Conservation (phyloP, 2,329 filamentous ascomycete genomes). For the Fusarium sp. region DNA sequence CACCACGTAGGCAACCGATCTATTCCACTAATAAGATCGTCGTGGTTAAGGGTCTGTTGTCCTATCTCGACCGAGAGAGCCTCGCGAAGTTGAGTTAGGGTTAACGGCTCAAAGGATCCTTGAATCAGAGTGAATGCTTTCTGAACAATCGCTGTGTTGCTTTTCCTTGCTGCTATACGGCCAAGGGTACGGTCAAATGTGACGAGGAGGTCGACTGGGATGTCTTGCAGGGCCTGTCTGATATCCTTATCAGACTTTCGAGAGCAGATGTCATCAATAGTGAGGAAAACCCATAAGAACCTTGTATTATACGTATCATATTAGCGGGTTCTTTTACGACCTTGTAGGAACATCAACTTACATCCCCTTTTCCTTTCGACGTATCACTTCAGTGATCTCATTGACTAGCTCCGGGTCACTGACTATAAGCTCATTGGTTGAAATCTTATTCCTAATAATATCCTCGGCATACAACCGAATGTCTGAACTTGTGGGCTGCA, state of each 20-base stretch:
- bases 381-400: neutral
- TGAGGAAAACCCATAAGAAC: slow-evolving; percentile 30
- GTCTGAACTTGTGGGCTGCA: neutral
- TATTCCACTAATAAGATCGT: slow-evolving; percentile 1
- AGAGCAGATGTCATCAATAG: slow-evolving; percentile 27
- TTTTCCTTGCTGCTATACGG: neutral
- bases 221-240: neutral
- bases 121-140: slow-evolving; percentile 2
- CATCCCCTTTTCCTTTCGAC: neutral
- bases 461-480: neutral
- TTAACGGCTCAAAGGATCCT: neutral
- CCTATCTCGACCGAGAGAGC: slow-evolving; percentile 18
- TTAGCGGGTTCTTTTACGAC: neutral
- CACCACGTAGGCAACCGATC: slow-evolving; percentile 8
- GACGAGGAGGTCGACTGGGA: slow-evolving; percentile 10
- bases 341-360: fast-evolving
- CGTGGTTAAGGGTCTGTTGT: neutral
- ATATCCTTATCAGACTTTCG: slow-evolving; percentile 18
- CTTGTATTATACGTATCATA: neutral
- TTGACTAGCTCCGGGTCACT: neutral
- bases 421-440: neutral
- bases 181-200: slow-evolving; percentile 20
- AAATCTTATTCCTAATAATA: neutral
- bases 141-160: neutral
- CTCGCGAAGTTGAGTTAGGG: slow-evolving; percentile 11